Evolutionary conservation across 306 rosid genomes (phyloP).

Genomic region (Spatholobus suberectus): DNA sequence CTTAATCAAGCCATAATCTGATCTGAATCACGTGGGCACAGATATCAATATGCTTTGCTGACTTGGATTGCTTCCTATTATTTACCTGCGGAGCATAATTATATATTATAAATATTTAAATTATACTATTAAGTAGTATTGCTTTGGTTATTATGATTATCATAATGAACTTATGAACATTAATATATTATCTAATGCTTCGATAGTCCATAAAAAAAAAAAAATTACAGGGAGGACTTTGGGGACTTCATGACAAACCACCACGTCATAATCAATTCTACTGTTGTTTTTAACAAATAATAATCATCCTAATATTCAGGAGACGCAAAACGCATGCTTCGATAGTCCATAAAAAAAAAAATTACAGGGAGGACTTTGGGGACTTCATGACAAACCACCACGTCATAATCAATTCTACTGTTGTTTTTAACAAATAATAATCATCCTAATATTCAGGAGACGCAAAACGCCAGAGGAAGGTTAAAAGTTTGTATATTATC

Average conservation of each 20-base stretch:
- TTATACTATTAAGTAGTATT: not conserved
- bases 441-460: not conserved
- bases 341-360: slow-evolving; percentile 1
- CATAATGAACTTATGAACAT: not conserved
- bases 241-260: slow-evolving; percentile 1
- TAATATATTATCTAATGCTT: slow-evolving; percentile 13
- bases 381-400: not conserved
- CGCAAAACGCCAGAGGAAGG: not conserved
- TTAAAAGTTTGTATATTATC: not conserved
- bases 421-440: slow-evolving; percentile 8
- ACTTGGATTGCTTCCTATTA: slow-evolving; percentile 38
- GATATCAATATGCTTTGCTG: slow-evolving; percentile 41
- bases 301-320: slow-evolving; percentile 1
- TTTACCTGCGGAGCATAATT: slow-evolving; percentile 22
- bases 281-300: not conserved
- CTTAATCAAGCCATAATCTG: slow-evolving; percentile 4
- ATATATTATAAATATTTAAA: not conserved
- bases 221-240: not conserved
- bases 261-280: not conserved
- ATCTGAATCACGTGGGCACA: slow-evolving; percentile 34
- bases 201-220: not conserved
- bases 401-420: not conserved
- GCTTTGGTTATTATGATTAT: slow-evolving; percentile 1
- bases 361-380: not conserved
- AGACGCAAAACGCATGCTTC: no score